Percentiles rank a stretch among this genome's conserved stretches.
phyloP scores from a whole-genome alignment of 1,284 basidiomycete species.

The Pseudozyma sp. region DNA sequence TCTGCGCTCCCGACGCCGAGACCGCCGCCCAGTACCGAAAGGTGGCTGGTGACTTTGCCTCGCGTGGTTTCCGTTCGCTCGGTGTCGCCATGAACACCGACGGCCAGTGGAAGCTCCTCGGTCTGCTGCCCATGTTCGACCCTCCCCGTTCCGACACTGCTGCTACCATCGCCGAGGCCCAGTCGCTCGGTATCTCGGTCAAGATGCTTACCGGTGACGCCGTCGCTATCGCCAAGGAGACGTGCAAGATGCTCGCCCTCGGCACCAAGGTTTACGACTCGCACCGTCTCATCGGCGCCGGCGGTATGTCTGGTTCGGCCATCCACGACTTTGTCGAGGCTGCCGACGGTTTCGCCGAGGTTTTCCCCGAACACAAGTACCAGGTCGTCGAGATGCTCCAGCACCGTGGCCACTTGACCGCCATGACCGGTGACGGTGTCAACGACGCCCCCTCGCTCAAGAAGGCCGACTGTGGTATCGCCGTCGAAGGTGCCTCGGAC shows the following conservation, averaged over 20 bases:
- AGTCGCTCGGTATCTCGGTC: constrained; percentile 72
- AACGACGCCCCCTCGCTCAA: constrained; percentile 72
- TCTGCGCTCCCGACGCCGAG: constrained; percentile 70
- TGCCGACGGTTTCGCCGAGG: constrained; percentile 75
- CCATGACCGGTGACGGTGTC: constrained; percentile 72
- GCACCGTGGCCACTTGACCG: constrained; percentile 73
- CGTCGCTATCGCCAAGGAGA: constrained; percentile 74
- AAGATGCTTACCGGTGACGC: constrained; percentile 76
- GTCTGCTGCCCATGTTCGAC: constrained; percentile 72
- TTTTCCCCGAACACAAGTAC: constrained; percentile 74
- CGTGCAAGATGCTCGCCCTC: constrained; percentile 72
- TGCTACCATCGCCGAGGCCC: constrained; percentile 73
- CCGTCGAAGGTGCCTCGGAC: constrained; percentile 72
- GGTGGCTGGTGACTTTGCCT: constrained; percentile 71
- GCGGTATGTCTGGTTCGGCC: constrained; percentile 73
- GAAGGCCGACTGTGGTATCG: constrained; percentile 72
- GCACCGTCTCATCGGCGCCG: constrained; percentile 73
- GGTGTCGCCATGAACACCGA: constrained; percentile 73
- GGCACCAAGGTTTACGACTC: constrained; percentile 74
- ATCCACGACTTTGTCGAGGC: constrained; percentile 73
- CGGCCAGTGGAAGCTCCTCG: constrained; percentile 72
- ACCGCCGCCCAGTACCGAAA: constrained; percentile 71
- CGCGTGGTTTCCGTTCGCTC: constrained; percentile 73
- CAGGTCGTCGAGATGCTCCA: constrained; percentile 74
- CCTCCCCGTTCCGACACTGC: constrained; percentile 74